These are phyloP conservation scores for Solanum lycopersicoides DNA, from an alignment of 257 asterid species.

Conservation along the genomic window DNA sequence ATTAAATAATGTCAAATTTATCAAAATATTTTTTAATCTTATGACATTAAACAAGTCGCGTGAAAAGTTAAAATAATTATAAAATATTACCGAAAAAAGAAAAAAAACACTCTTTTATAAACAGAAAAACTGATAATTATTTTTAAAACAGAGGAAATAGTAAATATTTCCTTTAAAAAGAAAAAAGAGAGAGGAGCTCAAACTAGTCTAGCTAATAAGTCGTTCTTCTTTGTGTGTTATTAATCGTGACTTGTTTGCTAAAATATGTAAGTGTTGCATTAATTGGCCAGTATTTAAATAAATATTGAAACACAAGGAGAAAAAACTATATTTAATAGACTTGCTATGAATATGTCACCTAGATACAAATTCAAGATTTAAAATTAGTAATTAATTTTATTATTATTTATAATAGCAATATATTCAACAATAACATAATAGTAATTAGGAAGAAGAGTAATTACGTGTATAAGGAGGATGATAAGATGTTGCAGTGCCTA, in stretches of 20 bases:
- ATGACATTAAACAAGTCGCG: background rate
- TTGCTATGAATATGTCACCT: too few species aligned
- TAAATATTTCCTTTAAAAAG: background rate
- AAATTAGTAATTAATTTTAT: background rate
- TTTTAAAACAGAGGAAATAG: background rate
- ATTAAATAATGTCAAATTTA: too few species aligned
- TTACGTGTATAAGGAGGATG: constrained; percentile 64
- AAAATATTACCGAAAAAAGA: too few species aligned
- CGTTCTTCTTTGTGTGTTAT: too few species aligned
- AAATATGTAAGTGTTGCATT: background rate
- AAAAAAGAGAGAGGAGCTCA: background rate
- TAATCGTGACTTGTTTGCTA: too few species aligned
- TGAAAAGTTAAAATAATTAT: background rate
- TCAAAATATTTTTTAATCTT: too few species aligned
- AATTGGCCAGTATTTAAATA: background rate
- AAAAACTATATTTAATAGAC: background rate
- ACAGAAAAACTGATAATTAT: too few species aligned
- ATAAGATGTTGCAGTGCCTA: constrained; percentile 65
- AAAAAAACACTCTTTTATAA: background rate
- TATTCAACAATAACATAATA: background rate
- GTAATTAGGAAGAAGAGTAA: background rate
- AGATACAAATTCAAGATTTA: background rate
- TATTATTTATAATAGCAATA: background rate
- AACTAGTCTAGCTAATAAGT: too few species aligned
- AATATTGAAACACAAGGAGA: background rate